A percentile compares a stretch with the other conserved stretches of the same genome.
Evolutionary conservation across 2,329 filamentous ascomycete genomes (phyloP).

Genomic region (Colletotrichum camelliae): DNA sequence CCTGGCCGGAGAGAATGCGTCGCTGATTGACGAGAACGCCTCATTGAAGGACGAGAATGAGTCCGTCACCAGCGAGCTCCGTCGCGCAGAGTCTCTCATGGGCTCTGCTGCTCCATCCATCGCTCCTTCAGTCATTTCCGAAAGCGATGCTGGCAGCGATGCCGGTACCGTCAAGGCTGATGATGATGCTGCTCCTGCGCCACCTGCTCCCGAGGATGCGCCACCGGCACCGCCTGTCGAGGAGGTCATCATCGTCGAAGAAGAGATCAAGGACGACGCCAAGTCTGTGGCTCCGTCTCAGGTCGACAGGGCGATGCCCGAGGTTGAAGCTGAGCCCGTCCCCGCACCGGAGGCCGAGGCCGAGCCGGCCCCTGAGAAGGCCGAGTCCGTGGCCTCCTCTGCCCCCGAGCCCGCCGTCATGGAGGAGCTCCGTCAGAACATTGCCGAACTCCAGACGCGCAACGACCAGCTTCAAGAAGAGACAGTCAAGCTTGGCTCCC

Average conservation of each 20-base stretch:
- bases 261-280: neutral
- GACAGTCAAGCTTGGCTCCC: slow-evolving; percentile 5
- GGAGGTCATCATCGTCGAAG: neutral
- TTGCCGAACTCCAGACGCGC: slow-evolving; percentile 19
- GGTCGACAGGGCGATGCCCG: neutral
- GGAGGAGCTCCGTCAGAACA: slow-evolving; percentile 19
- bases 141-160: slow-evolving; percentile 14
- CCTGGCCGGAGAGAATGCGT: neutral
- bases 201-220: neutral
- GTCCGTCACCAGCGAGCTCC: slow-evolving; percentile 15
- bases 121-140: neutral
- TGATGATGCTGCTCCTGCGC: neutral
- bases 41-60: slow-evolving; percentile 20
- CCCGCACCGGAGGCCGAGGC: neutral
- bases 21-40: neutral
- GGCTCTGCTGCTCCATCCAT: slow-evolving; percentile 3
- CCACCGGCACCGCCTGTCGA: neutral
- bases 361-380: neutral
- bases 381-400: neutral
- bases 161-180: slow-evolving; percentile 13
- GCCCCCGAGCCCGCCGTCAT: neutral
- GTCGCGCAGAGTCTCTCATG: slow-evolving; percentile 15
- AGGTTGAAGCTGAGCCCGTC: neutral
- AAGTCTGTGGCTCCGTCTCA: neutral
- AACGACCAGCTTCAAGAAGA: slow-evolving; percentile 20